Evolutionary conservation across 305 asterid genomes (phyloP).

Genomic region (Stenogyne calaminthoides): DNA sequence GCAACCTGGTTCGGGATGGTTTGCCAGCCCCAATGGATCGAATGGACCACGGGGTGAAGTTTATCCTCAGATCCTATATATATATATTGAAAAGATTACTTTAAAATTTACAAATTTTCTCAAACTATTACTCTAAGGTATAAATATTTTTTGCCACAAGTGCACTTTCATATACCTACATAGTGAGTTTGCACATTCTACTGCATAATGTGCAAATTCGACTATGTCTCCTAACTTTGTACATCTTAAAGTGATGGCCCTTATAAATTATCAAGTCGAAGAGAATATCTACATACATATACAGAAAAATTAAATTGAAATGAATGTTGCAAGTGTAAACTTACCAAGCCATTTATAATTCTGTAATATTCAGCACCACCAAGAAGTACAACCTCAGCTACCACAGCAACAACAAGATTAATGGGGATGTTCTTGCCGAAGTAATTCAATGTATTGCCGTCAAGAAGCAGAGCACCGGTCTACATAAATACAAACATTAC

Average conservation of each 20-base stretch:
- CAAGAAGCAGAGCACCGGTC: conserved; percentile 98
- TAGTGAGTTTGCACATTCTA: no score
- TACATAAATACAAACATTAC: conserved; percentile 28
- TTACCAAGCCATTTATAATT: conserved; percentile 84
- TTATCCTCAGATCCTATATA: conserved; percentile 84
- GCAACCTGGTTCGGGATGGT: conserved; percentile 97
- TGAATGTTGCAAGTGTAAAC: neutral
- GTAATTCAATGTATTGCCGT: conserved; percentile 91
- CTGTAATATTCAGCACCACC: conserved; percentile 99
- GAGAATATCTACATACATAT: neutral
- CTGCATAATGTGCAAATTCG: no score
- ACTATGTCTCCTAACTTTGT: no score
- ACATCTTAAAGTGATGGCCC: no score
- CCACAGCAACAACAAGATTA: conserved; percentile 78
- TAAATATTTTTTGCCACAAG: no score
- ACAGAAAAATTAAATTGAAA: neutral
- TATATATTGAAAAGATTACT: neutral
- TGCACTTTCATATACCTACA: no score
- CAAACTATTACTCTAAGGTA: no score
- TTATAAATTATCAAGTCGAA: no score
- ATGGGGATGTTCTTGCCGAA: conserved; percentile 94
- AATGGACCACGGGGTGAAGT: conserved; percentile 98
- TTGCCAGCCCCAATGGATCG: conserved; percentile 89
- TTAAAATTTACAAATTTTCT: no score
- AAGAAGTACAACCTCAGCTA: conserved; percentile 82